phyloP scores from a whole-genome alignment of 257 asterid genomes.

The Agastache rugosa region DNA sequence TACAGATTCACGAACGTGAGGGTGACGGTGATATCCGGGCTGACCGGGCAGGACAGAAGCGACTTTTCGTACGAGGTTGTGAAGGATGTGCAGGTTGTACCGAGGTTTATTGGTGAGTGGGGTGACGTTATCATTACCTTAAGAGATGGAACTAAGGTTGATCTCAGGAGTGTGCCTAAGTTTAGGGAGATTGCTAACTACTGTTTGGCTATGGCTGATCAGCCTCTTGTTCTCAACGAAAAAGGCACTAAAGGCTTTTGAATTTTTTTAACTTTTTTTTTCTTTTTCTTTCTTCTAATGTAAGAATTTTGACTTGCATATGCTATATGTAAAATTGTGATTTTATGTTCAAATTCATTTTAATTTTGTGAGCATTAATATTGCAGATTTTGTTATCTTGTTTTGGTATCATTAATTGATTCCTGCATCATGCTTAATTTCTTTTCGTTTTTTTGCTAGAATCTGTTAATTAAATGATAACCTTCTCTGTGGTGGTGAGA shows the following conservation, averaged over 20 bases:
- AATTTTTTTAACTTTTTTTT: no score
- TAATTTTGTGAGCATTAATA: no score
- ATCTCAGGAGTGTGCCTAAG: constrained; percentile 93
- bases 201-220: constrained; percentile 66
- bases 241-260: background rate
- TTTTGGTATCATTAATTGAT: no score
- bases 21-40: constrained; percentile 90
- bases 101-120: constrained; percentile 96
- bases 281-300: no score
- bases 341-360: no score
- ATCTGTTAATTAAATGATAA: no score
- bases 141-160: constrained; percentile 87
- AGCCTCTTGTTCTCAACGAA: background rate
- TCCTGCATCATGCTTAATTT: no score
- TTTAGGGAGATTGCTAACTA: constrained; percentile 95
- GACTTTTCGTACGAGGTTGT: constrained; percentile 83
- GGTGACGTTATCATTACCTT: constrained; percentile 89
- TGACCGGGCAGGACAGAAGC: constrained; percentile 88
- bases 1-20: constrained; percentile 82
- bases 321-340: no score
- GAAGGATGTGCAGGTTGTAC: constrained; percentile 92
- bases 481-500: no score
- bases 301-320: no score
- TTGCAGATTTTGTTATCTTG: no score
- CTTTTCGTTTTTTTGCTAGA: no score